A percentile compares a stretch with the other conserved stretches of the same genome.
These are phyloP conservation scores for Boletus patriciae DNA, from an alignment of 768 basidiomycete species.

Conservation along the genomic window DNA sequence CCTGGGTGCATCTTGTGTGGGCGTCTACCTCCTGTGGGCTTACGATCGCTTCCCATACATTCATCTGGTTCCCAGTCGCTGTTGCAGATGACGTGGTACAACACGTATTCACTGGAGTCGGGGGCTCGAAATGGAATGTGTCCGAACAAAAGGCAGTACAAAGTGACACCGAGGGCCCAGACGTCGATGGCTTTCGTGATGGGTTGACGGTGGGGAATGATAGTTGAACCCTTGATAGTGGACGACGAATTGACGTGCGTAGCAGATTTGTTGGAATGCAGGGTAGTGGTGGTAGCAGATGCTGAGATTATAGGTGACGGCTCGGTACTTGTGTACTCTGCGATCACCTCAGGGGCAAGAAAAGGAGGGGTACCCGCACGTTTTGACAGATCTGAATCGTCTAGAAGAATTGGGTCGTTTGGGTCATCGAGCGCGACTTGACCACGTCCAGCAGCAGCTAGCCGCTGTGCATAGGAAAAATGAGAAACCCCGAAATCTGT, in stretches of 20 bases:
- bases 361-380: conserved; percentile 95
- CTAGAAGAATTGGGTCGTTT: conserved; percentile 65
- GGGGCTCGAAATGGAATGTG: conserved; percentile 70
- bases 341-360: conserved; percentile 93
- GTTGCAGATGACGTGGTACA: conserved; percentile 80
- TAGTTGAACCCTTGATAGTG: conserved; percentile 28
- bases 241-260: conserved; percentile 32
- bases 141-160: conserved; percentile 93
- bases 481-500: conserved; percentile 98
- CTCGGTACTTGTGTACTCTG: conserved; percentile 50
- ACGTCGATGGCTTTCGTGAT: conserved; percentile 95
- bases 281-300: conserved; percentile 32
- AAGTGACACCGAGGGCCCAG: conserved; percentile 96
- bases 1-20: conserved; percentile 52
- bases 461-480: conserved; percentile 85
- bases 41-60: conserved; percentile 69
- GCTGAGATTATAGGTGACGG: conserved; percentile 35
- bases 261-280: conserved; percentile 30
- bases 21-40: conserved; percentile 63
- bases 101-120: conserved; percentile 62
- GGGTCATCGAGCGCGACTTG: conserved; percentile 41
- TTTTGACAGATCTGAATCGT: conserved; percentile 85
- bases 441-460: conserved; percentile 57
- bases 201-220: conserved; percentile 39
- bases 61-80: conserved; percentile 68